Conservation (phyloP, 805 yeast genomes). For the Starmerella stigmatis region DNA sequence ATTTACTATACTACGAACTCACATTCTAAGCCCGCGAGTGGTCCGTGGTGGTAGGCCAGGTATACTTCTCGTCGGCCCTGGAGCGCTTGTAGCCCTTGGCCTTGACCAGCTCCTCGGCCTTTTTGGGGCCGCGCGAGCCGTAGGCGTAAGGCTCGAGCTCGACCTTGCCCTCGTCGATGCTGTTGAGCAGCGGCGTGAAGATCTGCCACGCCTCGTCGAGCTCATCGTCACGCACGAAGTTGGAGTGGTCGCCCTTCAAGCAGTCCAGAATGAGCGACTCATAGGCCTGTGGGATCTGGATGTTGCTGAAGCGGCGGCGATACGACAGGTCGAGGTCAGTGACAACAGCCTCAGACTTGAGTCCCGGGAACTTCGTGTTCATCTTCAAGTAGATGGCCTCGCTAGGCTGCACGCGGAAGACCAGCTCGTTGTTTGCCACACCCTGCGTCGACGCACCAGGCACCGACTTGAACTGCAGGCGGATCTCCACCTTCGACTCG, state of each 20-base stretch:
- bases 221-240: slow-evolving; percentile 96
- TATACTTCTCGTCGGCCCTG: slow-evolving; percentile 49
- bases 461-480: slow-evolving; percentile 83
- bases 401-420: slow-evolving; percentile 85
- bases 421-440: slow-evolving; percentile 85
- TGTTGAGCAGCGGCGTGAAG: slow-evolving; percentile 81
- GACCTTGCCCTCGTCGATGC: slow-evolving; percentile 55
- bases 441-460: slow-evolving; percentile 44
- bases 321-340: slow-evolving; percentile 89
- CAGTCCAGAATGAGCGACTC: slow-evolving; percentile 92
- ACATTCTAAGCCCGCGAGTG: too few relatives aligned
- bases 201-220: slow-evolving; percentile 85
- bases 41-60: slow-evolving; percentile 56
- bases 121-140: slow-evolving; percentile 82
- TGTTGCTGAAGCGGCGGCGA: slow-evolving; percentile 65
- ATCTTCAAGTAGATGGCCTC: slow-evolving; percentile 90
- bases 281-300: slow-evolving; percentile 96
- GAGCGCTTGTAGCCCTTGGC: slow-evolving; percentile 65
- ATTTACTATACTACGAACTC: too few relatives aligned
- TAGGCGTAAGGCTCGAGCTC: slow-evolving; percentile 64
- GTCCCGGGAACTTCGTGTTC: slow-evolving; percentile 89
- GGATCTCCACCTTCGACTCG: slow-evolving; percentile 86
- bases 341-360: slow-evolving; percentile 66
- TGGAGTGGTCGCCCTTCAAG: slow-evolving; percentile 84
- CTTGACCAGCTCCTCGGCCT: slow-evolving; percentile 49